Evolutionary conservation across 768 basidiomycete species (phyloP), one percentile per base, ranked within the genome.

Genomic region (Agaricus subrufescens): DNA sequence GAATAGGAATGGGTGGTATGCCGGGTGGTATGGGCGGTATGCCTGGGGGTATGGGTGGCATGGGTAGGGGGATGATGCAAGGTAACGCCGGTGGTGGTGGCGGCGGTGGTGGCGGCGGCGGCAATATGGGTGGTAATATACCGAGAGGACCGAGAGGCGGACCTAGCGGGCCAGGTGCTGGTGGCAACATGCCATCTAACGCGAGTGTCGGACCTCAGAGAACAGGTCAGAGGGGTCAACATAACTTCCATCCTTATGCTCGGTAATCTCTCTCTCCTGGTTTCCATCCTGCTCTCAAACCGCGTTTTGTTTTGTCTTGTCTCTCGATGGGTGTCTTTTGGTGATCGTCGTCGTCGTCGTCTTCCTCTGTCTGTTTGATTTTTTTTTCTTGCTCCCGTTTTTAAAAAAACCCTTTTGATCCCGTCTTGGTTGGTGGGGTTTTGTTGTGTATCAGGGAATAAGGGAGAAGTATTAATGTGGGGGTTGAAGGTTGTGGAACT

Each of bases 241-340:
- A 91, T 69, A 82, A 84, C 60, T 93, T 87, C 71, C 91, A 92
- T 63, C 91, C 91, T 0, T 93, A 93, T 62, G 86, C 88, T 31
- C 86, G 89, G 61, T 89, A 49, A 59, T 46, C 11, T n/a, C 6
- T 40, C 19, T 43, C 29, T 19, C 19, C 19, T 19, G 19, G 19
- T 19, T 19, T 19, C 19, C 19, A 40, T 42, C 15, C 19, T 37
- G 15, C 11, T 6, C 40, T 42, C 40, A 12, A 40, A 40, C 14
- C 11, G 39, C 39, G 3, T 42, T 42, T 42, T 42, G 10, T 7
- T 38, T 38, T 42, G 12, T 11, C 40, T 14, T 40, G 19, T 34
- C 7, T 8, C 34, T 34, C 4, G 34, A 8, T 34, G 34, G 34
- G 34, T 6, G 34, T 34, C 34, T 34, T 34, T 4, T 34, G 34